Evolutionary conservation across 345 rosid genomes (phyloP), one percentile per base, ranked within the genome.

Genomic region (Psidium guajava): DNA sequence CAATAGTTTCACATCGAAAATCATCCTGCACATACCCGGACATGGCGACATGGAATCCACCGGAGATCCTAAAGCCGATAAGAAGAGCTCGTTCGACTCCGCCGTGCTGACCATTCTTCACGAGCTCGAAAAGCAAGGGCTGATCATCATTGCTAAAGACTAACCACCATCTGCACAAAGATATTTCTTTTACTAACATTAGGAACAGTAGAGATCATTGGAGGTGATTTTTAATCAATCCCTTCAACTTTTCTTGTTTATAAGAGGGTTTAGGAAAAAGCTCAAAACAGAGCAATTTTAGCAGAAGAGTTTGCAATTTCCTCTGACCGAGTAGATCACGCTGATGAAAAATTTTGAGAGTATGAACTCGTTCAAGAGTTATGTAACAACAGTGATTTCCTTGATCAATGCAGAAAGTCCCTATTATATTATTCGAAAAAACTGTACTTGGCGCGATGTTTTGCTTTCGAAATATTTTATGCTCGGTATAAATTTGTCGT

Each of bases 11-110:
- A 82, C 81, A 50, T 92, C 99, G 18, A 93, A 83, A 42, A 83
- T 92, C 82, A 84, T 89, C 16, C 53, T 96, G 90, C 91, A 87
- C 82, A 85, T 96, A 81, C 96, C 98, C 0, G 83, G 83, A 18
- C 87, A 50, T 11, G 96, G 96, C n/a, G 57, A 50, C 47, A 86
- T 93, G 50, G 88, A 88, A 86, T 92, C 91, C 85, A 69, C 86
- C 0, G 98, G 99, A 55, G 94, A 92, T 40, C 89, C 92, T 36
- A 94, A 89, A 87, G 92, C 97, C 18, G 98, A 97, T 87, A 97
- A 97, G 94, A 96, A 95, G 87, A 91, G 95, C 61, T 94, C 99
- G 0, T 93, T 49, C 0, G 99, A 96, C 89, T 93, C 96, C 22
- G 99, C 99, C 25, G 94, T 95, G 11, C 86, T 94, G 8, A 75